Evolutionary conservation across 306 rosid species (phyloP), one percentile per base, ranked within the genome.

Genomic region (Hylodesmum podocarpum): DNA sequence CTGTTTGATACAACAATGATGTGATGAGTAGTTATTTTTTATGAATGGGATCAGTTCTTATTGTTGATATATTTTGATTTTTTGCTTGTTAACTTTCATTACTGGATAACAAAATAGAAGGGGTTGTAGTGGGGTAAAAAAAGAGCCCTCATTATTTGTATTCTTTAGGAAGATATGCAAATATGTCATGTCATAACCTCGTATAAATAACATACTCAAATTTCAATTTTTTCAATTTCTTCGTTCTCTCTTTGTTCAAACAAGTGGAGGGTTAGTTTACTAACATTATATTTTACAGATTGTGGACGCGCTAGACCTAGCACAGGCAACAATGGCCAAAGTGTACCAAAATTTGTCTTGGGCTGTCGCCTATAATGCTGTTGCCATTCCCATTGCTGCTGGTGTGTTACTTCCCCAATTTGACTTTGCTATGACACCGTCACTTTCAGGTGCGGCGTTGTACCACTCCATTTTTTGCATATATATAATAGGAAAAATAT

Each of bases 361-460:
- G 98, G 98, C 98, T 1, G 82, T 92, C 34, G 97, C 97, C 16
- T 95, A 95, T 80, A 95, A 95, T 76, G 80, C 63, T 36, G 75
- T 92, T 62, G 90, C 98, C 76, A 80, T 94, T 61, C 98, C 97
- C 75, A 85, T 94, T 18, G 97, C 97, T 13, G 96, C 97, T 5
- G 98, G 98, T 41, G 88, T 73, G 40, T 86, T 94, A 80, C 98
- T 94, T 84, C 98, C 98, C 66, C 88, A 78, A 1, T 92, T 76
- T 61, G 98, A 92, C 79, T 92, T 95, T 82, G 98, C 97, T 59
- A 95, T 95, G 98, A 92, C 97, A 41, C 98, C 98, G 41, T 92
- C 98, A 66, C 96, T 95, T 79, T 95, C 98, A 27, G 98, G 98
- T 90, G 86, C 58, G 75, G 54, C 72, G 25, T 22, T 61, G 8